Base-by-base conservation (phyloP, 495 filamentous ascomycete genomes). In the Acidiella bohemica region DNA sequence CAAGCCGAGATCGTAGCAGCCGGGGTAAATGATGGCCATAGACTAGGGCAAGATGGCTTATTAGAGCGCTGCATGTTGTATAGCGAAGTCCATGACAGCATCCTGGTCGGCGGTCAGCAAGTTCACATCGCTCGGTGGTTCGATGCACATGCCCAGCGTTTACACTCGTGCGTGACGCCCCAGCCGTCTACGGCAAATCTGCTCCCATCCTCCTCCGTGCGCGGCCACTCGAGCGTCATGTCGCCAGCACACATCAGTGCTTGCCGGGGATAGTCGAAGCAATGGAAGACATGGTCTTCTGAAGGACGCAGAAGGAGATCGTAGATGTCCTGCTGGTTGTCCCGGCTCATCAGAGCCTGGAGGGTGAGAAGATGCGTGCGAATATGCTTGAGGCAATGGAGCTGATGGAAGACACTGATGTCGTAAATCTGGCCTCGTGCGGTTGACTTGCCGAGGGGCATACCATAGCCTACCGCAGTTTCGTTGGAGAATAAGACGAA, bases 241-340 rank as follows among this genome's bases (percentile, higher is more conserved):
- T 53, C 50, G n/a, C 31, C 50, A n/a, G 30, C 28, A 23, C 50
- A 53, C 46, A 50, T 46, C 8, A 53, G 13, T 8, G 32, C 41
- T 38, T 53, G 50, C 7, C 50, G 36, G 18, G 50, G 26, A 14
- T 44, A 43, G 38, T 53, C 50, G 31, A 51, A 47, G 31, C 48
- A 51, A 25, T 51, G 48, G 21, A 23, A 39, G 2, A 51, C 35
- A 36, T 51, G 48, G n/a, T 24, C 40, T 27, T 42, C 40, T 28
- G 35, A 28, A 11, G 27, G 34, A 23, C 27, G 25, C 5, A 49
- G 26, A 8, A 44, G 16, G 8, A 43, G 18, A 13, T 44, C 41
- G 12, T 39, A 27, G 18, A 43, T 35, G 24, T 43, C 29, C 30
- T 39, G 27, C 32, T 17, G n/a, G 34, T 43, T 39, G 13, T 30